phyloP scores from a whole-genome alignment of 2,329 filamentous ascomycete genomes.

The Diaporthe eres region DNA sequence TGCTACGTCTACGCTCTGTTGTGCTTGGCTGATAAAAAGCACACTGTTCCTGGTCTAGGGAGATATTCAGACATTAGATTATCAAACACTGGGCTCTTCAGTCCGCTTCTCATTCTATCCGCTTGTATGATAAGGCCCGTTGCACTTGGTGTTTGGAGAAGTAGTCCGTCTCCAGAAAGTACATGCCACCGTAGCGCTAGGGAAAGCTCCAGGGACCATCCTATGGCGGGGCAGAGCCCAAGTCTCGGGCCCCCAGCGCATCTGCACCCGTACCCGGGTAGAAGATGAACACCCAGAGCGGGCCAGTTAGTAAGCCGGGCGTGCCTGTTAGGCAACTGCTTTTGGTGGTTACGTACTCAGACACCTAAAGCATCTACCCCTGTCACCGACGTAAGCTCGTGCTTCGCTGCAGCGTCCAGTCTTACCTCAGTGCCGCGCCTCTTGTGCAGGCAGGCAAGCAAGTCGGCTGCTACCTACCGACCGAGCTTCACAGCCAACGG shows the following conservation, averaged over 20 bases:
- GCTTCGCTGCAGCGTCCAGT: not conserved
- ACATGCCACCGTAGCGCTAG: conserved; percentile 5
- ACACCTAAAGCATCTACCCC: conserved; percentile 16
- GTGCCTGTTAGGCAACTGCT: not conserved
- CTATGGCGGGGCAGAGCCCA: conserved; percentile 11
- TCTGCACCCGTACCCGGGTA: not conserved
- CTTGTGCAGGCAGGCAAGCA: conserved; percentile 23
- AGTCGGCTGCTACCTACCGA: conserved; percentile 12
- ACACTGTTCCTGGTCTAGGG: accelerated
- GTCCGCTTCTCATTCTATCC: not conserved
- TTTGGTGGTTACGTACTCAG: not conserved
- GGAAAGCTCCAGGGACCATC: conserved; percentile 17
- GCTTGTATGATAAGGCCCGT: conserved; percentile 7
- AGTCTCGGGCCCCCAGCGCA: not conserved
- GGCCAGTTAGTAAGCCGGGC: not conserved
- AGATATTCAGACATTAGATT: not conserved
- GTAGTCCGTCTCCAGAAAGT: conserved; percentile 20
- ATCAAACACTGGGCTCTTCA: not conserved
- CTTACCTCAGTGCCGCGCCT: not conserved
- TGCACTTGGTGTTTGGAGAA: conserved; percentile 17
- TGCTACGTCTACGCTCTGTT: not conserved
- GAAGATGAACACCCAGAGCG: not conserved
- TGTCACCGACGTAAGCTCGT: conserved; percentile 37
- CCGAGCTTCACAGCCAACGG: conserved; percentile 19
- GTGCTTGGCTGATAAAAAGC: not conserved